phyloP scores from a whole-genome alignment of 805 yeast genomes.

The Starmerella floricola region DNA sequence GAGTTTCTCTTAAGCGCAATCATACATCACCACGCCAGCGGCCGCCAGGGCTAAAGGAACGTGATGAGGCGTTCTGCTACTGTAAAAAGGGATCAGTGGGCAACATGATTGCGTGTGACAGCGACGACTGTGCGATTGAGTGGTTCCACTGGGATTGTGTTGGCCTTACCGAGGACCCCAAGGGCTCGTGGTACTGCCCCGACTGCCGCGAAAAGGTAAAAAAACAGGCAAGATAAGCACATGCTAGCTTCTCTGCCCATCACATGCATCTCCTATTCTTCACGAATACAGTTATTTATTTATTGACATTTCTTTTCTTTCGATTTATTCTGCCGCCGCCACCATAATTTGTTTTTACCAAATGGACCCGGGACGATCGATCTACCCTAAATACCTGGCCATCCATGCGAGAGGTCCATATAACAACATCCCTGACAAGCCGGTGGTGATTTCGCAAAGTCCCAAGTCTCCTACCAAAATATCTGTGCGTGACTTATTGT shows the following conservation, averaged over 20 bases:
- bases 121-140: conserved; percentile 72
- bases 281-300: no score
- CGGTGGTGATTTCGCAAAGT: no score
- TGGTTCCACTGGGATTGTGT: conserved; percentile 98
- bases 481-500: not conserved
- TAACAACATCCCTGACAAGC: no score
- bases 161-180: conserved; percentile 76
- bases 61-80: conserved; percentile 61
- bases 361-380: no score
- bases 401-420: no score
- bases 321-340: no score
- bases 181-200: conserved; percentile 91
- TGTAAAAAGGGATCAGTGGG: conserved; percentile 93
- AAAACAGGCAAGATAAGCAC: not conserved
- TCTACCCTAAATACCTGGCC: no score
- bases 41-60: conserved; percentile 36
- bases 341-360: no score
- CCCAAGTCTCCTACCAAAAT: no score
- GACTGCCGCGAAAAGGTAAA: conserved; percentile 42
- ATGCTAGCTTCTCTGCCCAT: no score
- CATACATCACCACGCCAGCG: conserved; percentile 12
- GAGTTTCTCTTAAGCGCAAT: conserved; percentile 15
- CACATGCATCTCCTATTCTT: not conserved
- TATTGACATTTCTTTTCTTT: not conserved
- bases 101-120: conserved; percentile 93